phyloP scores from a whole-genome alignment of 1,139 yeast genomes.

The Suhomyces maxii region DNA sequence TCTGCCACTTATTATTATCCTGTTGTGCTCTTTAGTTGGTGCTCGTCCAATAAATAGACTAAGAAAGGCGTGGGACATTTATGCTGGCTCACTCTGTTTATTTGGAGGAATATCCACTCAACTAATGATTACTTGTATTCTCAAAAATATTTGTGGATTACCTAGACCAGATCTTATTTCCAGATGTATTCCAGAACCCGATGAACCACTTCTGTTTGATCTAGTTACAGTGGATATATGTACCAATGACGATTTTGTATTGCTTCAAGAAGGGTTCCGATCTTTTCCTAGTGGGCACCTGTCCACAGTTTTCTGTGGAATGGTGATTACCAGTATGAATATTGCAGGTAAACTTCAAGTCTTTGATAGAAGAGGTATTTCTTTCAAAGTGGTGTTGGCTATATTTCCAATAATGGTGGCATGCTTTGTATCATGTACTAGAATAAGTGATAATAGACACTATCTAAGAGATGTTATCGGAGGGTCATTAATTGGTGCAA shows the following conservation, averaged over 20 bases:
- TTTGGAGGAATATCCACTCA: conserved; percentile 44
- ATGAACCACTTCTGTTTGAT: conserved; percentile 14
- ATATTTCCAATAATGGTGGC: conserved; percentile 40
- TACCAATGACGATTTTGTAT: conserved; percentile 22
- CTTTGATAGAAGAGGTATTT: conserved; percentile 38
- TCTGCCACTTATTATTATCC: conserved; percentile 34
- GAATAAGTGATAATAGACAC: conserved; percentile 53
- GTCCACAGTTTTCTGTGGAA: conserved; percentile 47
- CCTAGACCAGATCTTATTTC: conserved; percentile 51
- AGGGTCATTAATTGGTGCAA: conserved; percentile 42
- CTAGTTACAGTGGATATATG: conserved; percentile 40
- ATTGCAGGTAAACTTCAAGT: conserved; percentile 38
- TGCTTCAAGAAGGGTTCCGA: conserved; percentile 48
- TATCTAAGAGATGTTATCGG: conserved; percentile 41
- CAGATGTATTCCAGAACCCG: conserved; percentile 38
- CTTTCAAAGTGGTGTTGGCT: conserved; percentile 35
- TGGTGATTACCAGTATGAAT: conserved; percentile 38
- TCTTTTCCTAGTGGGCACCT: conserved; percentile 56
- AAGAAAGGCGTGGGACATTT: conserved; percentile 45
- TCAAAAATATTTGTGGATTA: conserved; percentile 46
- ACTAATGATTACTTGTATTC: conserved; percentile 38
- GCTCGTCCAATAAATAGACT: conserved; percentile 15
- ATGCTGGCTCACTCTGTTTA: conserved; percentile 36
- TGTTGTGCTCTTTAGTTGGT: conserved; percentile 22
- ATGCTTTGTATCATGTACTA: conserved; percentile 38